Base-by-base conservation (phyloP, 495 filamentous ascomycete genomes). In the Neurospora pannonica region DNA sequence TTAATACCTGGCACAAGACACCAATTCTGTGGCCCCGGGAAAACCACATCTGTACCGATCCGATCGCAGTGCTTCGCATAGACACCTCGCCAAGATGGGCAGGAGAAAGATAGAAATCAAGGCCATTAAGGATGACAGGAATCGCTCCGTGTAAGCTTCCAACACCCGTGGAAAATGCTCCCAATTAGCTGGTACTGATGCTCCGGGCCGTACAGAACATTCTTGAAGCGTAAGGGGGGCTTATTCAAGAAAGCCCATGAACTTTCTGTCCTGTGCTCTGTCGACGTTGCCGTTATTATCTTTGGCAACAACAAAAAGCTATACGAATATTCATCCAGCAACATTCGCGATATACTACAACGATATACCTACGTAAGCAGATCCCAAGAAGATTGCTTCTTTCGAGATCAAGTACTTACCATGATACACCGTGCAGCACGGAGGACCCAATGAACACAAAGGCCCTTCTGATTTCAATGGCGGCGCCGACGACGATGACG, bases 181-280 rank as follows among this genome's bases (percentile, higher is more conserved):
- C 95, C 84, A 94, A 92, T 93, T 79, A 87, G 92, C 76, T 94
- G 94, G 81, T 92, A 92, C 83, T 94, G 89, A 77, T 89, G 92
- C 89, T 92, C 89, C 82, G 91, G 54, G 19, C 86, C 38, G 8
- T 72, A 72, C 80, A 98, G 97, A 74, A 99, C 96, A 39, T 99
- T 99, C 82, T 86, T 99, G 72, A 99, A 99, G 86, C 92, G 96
- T 84, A 99, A 99, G 85, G 96, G 95, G 77, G 96, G 96, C 78
- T 87, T 99, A 34, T 98, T 99, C 88, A 99, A 99, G 89, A 99
- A 99, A 88, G 96, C 96, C 72, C 94, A 99, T 85, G 96, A 99
- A 87, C 88, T 99, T 34, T 97, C 95, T 74, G 96, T 98, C 54
- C 90, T 99, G 75, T 99, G 96, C 82, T 97, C 94, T 67, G 96